Conservation (phyloP, 1,139 yeast genomes). For the Kurtzmaniella quercitrusa region DNA sequence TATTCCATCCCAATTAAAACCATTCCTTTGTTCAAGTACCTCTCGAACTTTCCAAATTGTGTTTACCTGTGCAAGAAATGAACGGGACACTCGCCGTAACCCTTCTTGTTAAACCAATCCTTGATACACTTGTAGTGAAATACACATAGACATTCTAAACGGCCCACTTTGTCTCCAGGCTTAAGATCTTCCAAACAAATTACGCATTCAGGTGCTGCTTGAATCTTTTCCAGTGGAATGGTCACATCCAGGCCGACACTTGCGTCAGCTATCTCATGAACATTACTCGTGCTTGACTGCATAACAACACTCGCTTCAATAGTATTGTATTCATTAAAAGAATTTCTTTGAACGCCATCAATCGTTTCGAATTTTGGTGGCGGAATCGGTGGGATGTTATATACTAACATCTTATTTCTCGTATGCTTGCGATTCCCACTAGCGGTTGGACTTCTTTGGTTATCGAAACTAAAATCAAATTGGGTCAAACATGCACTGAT, state of each 20-base stretch:
- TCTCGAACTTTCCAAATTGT: too few relatives aligned
- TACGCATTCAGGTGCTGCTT: conserved; percentile 70
- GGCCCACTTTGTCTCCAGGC: conserved; percentile 85
- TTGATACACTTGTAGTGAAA: conserved; percentile 89
- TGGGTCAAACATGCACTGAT: conserved; percentile 62
- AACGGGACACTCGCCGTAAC: conserved; percentile 83
- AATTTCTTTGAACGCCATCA: conserved; percentile 4
- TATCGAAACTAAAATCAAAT: conserved; percentile 65
- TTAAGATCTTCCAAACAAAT: conserved; percentile 86
- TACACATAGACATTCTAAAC: conserved; percentile 91
- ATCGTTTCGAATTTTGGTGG: conserved; percentile 38
- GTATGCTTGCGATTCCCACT: conserved; percentile 27
- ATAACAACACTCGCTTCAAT: conserved; percentile 9
- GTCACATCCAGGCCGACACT: conserved; percentile 2
- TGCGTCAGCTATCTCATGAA: neutral
- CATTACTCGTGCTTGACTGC: neutral
- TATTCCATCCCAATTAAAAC: neutral
- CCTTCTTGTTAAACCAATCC: conserved; percentile 85
- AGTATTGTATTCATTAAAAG: conserved; percentile 8
- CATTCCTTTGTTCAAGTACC: neutral
- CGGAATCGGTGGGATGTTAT: conserved; percentile 60
- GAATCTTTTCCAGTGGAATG: conserved; percentile 6
- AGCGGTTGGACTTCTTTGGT: conserved; percentile 37
- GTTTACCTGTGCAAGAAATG: conserved; percentile 46
- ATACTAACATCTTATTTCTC: conserved; percentile 82